Evolutionary conservation across 495 filamentous ascomycete species (phyloP), one percentile per base, ranked within the genome.

Genomic region (Emericellopsis terricola): DNA sequence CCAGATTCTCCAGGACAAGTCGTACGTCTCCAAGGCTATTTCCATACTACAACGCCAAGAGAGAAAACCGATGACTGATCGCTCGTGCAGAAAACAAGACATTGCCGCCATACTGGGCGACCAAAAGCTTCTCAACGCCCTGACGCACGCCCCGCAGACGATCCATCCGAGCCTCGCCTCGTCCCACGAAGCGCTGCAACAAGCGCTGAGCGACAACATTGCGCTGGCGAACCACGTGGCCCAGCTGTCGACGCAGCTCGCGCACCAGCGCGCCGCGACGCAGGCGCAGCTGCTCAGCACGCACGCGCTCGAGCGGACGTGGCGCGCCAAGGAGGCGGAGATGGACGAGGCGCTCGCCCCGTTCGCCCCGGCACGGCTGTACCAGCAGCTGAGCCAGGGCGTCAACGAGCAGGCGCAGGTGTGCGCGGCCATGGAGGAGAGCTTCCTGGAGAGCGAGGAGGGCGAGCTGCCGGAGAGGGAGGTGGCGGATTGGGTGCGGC

Each of bases 291-390:
- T 97, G 2, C 70, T 96, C 1, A 65, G 74, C 2, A 71, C 87
- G 14, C 78, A 82, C 46, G 82, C 79, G 4, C 73, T 94, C 2
- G 89, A 94, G 48, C 73, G 81, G n/a, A 72, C 78, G 38, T 94
- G 89, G 84, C 73, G 78, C 28, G 68, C 74, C 30, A 92, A 91
- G 51, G 81, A 94, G 50, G 62, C 66, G 3, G 81, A 82, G 36
- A 89, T 92, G 76, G 89, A 97, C 48, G 55, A 66, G 3, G 82
- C 81, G 7, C 58, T 97, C 31, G 72, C 76, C 38, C 78, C 79
- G 8, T 97, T 89, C 59, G 76, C 78, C 21, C 81, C 86, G 0
- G 80, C 78, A 28, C 74, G 73, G 28, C 55, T 94, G 45, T 94
- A 94, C 43, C 75, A 81, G 52, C 64, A 78, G 11, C 59, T 94